Conservation (phyloP, 1,139 yeast species). For the Saccharomyces hybrid region DNA sequence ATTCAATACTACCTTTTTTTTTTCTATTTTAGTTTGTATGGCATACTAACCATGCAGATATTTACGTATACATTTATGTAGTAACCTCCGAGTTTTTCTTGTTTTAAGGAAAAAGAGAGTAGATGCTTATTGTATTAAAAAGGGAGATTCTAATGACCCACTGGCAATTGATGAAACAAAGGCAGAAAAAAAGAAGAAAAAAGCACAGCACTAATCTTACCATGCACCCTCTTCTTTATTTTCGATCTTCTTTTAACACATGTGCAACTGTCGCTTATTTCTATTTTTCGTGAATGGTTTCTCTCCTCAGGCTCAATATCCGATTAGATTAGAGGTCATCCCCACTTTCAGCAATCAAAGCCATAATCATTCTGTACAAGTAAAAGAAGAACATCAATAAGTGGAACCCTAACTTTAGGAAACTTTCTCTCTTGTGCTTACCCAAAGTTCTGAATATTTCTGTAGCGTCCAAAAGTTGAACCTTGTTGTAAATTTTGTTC, state of each 20-base stretch:
- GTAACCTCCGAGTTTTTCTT: neutral
- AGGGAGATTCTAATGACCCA: neutral
- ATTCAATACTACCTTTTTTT: neutral
- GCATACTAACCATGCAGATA: neutral
- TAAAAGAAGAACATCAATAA: conserved; percentile 89
- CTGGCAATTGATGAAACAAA: neutral
- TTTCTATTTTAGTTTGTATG: neutral
- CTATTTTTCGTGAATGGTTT: neutral
- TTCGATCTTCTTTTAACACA: neutral
- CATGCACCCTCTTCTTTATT: neutral
- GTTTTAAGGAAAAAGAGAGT: no score
- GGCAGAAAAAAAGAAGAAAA: neutral
- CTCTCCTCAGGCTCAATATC: neutral
- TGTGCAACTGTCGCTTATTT: neutral
- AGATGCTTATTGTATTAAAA: neutral
- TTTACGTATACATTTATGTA: neutral
- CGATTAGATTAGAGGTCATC: conserved; percentile 8
- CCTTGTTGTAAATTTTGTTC: conserved; percentile 64
- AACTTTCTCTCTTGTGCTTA: conserved; percentile 88
- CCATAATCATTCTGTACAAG: conserved; percentile 94
- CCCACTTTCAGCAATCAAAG: conserved; percentile 60
- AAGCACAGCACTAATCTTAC: neutral
- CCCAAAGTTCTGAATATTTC: conserved; percentile 93
- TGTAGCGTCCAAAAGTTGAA: conserved; percentile 90
- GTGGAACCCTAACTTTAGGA: conserved; percentile 85